phyloP scores from a whole-genome alignment of 768 basidiomycete species.

The Asterophora lycoperdoides region DNA sequence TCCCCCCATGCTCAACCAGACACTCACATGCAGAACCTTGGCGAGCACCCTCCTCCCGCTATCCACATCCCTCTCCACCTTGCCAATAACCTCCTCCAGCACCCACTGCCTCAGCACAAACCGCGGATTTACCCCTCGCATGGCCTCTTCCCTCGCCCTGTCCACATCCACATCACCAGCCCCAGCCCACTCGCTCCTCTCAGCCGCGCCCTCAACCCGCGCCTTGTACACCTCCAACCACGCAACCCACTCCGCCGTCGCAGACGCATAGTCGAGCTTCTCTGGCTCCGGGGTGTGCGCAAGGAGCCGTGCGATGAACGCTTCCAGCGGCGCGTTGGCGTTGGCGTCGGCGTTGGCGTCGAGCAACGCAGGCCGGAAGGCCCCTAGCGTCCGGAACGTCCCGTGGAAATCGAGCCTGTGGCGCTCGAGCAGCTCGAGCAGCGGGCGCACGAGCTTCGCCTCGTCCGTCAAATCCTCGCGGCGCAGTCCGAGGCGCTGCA shows the following conservation, averaged over 20 bases:
- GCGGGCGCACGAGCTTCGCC: slow-evolving; percentile 50
- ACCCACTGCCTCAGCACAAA: slow-evolving; percentile 96
- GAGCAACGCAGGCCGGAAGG: slow-evolving; percentile 50
- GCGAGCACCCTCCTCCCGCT: slow-evolving; percentile 66
- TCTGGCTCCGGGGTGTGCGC: slow-evolving; percentile 42
- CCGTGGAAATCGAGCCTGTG: slow-evolving; percentile 85
- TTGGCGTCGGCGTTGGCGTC: slow-evolving; percentile 4
- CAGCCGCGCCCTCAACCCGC: slow-evolving; percentile 52
- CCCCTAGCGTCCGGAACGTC: slow-evolving; percentile 70
- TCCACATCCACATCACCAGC: slow-evolving; percentile 34
- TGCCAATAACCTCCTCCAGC: slow-evolving; percentile 84
- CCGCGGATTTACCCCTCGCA: slow-evolving; percentile 72
- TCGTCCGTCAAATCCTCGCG: slow-evolving; percentile 57
- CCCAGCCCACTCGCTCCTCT: slow-evolving; percentile 35
- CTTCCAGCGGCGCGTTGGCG: slow-evolving; percentile 26
- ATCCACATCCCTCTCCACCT: slow-evolving; percentile 61
- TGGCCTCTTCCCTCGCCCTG: slow-evolving; percentile 43
- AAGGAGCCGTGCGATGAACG: slow-evolving; percentile 44
- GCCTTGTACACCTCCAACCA: slow-evolving; percentile 66
- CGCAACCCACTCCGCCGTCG: slow-evolving; percentile 46
- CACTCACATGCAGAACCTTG: slow-evolving; percentile 76
- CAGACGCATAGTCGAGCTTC: slow-evolving; percentile 38
- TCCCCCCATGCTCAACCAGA: not conserved
- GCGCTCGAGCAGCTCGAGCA: slow-evolving; percentile 69
- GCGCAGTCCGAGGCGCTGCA: slow-evolving; percentile 81